Evolutionary conservation across 208 protist species (phyloP), one percentile per base, ranked within the genome.

Genomic region (Acanthamoeba healyi): DNA sequence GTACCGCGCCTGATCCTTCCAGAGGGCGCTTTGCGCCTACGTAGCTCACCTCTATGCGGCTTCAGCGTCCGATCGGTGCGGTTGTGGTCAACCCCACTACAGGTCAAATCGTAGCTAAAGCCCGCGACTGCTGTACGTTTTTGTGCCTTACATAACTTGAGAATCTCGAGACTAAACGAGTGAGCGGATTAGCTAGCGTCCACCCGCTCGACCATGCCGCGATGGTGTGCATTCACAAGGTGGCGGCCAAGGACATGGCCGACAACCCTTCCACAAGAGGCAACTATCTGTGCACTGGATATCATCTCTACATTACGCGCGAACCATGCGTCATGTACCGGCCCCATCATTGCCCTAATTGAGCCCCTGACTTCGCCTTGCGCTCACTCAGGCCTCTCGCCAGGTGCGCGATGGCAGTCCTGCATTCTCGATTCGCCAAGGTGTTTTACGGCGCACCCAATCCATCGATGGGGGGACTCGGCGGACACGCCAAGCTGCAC

Each of bases 261-360:
- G 82, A 90, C 82, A 63, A 90, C 24, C 82, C 82, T 24, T 49
- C 42, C 24, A 63, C 54, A 14, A 38, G 82, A n/a, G 58, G 58
- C 54, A 63, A 90, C 32, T 90, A 90, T 32, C 54, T 90, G 32
- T 90, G 82, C 38, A 90, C 82, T 24, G 82, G 58, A 36, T 90
- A 90, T 46, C 82, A 90, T 46, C 46, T 90, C 22, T 90, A 90
- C 82, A 90, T 70, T 29, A 90, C 82, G 5, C 82, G 58, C n/a
- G 82, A 90, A 54, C 82, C 82, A 19, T 90, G 82, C 82, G 70
- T 90, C 82, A 90, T 90, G 82, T 90, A 90, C 82, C 22, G n/a
- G n/a, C n/a, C n/a, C n/a, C n/a, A n/a, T n/a, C n/a, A n/a, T n/a
- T n/a, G n/a, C n/a, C n/a, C n/a, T n/a, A n/a, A n/a, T n/a, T n/a